Evolutionary conservation across 352 stramenopile genomes (phyloP).

Genomic region (Phytopythium oedochilum): DNA sequence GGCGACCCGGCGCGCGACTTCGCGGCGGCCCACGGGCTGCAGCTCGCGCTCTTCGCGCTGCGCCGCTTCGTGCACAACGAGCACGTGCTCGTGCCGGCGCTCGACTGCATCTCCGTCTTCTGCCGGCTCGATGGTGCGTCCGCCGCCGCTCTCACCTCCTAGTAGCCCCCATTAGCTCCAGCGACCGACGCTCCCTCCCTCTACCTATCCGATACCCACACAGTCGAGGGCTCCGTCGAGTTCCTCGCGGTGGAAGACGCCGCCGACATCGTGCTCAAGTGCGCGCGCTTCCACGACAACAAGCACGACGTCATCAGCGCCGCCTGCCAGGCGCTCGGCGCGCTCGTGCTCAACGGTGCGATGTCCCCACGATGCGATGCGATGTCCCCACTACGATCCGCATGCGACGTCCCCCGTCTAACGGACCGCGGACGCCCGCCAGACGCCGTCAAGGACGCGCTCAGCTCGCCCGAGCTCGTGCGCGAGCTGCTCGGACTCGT

Average conservation of each 20-base stretch:
- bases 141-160: neutral
- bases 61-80: conserved; percentile 78
- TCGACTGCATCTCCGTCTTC: conserved; percentile 69
- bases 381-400: too few relatives aligned
- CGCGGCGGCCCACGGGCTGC: conserved; percentile 55
- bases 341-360: conserved; percentile 75
- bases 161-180: too few relatives aligned
- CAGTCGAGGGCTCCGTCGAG: conserved; percentile 59
- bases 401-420: too few relatives aligned
- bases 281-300: conserved; percentile 71
- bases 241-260: conserved; percentile 55
- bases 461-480: conserved; percentile 44
- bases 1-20: conserved; percentile 70
- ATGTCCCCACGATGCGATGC: too few relatives aligned
- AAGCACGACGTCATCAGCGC: conserved; percentile 62
- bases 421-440: neutral
- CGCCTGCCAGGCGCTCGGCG: conserved; percentile 56
- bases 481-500: conserved; percentile 53
- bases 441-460: conserved; percentile 69
- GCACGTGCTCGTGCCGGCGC: conserved; percentile 48
- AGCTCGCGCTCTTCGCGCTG: conserved; percentile 62
- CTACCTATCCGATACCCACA: too few relatives aligned
- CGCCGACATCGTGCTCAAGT: conserved; percentile 67
- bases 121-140: conserved; percentile 59
- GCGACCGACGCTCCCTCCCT: too few relatives aligned